These are phyloP conservation scores for Bruguiera hainesii DNA, from an alignment of 441 rosid species.

Conservation along the genomic window DNA sequence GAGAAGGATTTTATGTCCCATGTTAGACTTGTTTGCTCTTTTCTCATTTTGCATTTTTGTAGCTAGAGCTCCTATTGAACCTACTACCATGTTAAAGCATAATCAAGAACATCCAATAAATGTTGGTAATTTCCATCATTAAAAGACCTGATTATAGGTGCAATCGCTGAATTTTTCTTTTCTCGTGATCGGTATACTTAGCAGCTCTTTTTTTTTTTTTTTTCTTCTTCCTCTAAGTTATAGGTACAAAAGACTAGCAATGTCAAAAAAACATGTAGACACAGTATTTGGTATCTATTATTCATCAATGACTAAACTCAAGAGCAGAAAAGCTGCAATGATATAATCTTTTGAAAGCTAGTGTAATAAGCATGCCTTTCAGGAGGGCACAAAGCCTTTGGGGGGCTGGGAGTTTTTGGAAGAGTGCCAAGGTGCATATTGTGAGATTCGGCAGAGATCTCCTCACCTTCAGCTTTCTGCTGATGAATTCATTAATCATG, in stretches of 20 bases:
- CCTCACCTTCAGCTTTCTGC: slow-evolving; percentile 35
- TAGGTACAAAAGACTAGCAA: background rate
- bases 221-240: no score
- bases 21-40: background rate
- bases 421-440: slow-evolving; percentile 14
- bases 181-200: no score
- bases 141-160: no score
- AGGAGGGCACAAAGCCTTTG: slow-evolving; percentile 23
- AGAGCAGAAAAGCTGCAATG: no score
- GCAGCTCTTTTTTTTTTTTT: no score
- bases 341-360: background rate
- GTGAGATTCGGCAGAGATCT: slow-evolving; percentile 25
- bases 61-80: background rate
- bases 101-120: background rate
- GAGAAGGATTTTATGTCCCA: background rate
- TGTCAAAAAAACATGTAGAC: background rate
- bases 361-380: slow-evolving; percentile 23
- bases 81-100: background rate
- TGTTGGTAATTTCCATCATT: background rate
- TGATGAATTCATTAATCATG: slow-evolving; percentile 25
- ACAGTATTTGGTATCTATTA: no score
- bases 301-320: no score
- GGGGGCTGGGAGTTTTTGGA: slow-evolving; percentile 18
- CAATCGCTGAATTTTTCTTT: no score
- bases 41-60: background rate